These are phyloP conservation scores for Pythium pyrilobum DNA, from an alignment of 352 stramenopile species.

Conservation along the genomic window DNA sequence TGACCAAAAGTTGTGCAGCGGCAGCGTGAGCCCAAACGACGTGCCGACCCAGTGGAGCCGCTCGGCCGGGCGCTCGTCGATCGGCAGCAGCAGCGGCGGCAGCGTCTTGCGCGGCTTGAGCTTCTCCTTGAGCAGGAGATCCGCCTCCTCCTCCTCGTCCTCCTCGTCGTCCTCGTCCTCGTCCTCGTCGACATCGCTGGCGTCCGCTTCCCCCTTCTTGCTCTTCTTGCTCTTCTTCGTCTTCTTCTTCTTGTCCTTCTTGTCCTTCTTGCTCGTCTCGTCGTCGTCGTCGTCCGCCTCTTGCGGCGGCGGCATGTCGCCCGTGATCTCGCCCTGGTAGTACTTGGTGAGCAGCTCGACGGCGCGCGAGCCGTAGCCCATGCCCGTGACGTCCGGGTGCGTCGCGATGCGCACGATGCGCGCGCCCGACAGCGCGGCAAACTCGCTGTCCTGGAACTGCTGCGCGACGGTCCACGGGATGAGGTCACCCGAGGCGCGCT, in stretches of 20 bases:
- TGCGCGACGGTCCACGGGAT: constrained; percentile 99
- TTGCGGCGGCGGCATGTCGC: constrained; percentile 23
- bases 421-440: constrained; percentile 95
- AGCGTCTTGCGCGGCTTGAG: constrained; percentile 95
- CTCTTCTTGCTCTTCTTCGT: constrained; percentile 25
- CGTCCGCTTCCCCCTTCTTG: constrained; percentile 22
- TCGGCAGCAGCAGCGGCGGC: constrained; percentile 94
- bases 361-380: constrained; percentile 97
- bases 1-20: constrained; percentile 98
- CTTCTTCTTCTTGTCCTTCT: constrained; percentile 25
- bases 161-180: constrained; percentile 29
- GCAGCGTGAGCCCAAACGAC: constrained; percentile 96
- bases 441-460: constrained; percentile 99
- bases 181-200: constrained; percentile 15
- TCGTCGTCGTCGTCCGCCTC: constrained; percentile 12
- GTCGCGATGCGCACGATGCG: constrained; percentile 98
- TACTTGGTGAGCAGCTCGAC: constrained; percentile 96
- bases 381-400: constrained; percentile 94
- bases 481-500: constrained; percentile 96
- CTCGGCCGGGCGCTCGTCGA: constrained; percentile 93
- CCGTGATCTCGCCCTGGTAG: constrained; percentile 96
- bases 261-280: constrained; percentile 26
- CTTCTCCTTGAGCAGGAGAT: constrained; percentile 73
- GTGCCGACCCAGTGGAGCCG: constrained; percentile 98
- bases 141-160: constrained; percentile 24